Conservation (phyloP, 2,329 filamentous ascomycete species). For the Talaromyces marneffei region DNA sequence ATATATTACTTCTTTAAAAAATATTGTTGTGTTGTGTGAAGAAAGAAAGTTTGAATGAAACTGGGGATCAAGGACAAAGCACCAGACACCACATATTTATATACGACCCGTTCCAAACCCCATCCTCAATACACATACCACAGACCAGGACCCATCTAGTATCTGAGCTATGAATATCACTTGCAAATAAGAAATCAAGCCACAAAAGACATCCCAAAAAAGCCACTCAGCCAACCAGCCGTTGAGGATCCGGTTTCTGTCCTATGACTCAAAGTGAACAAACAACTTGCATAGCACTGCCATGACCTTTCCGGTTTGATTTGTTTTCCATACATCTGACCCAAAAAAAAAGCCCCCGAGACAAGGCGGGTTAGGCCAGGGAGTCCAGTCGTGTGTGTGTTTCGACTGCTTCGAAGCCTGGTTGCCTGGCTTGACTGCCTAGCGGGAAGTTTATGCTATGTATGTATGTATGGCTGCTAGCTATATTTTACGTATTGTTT, state of each 20-base stretch:
- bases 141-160: not conserved
- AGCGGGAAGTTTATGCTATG: not conserved
- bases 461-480: not conserved
- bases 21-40: not conserved
- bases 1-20: no score
- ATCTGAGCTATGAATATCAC: not conserved
- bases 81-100: not conserved
- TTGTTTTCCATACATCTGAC: not conserved
- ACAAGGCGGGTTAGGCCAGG: not conserved
- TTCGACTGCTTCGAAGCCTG: not conserved
- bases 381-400: no score
- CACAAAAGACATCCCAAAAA: not conserved
- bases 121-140: not conserved
- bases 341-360: not conserved
- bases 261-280: not conserved
- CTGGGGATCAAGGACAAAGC: not conserved
- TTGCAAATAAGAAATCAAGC: not conserved
- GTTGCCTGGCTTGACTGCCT: not conserved
- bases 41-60: not conserved
- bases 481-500: not conserved
- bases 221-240: conserved; percentile 2
- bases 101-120: not conserved
- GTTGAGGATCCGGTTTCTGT: not conserved
- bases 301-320: not conserved
- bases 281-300: not conserved